phyloP scores from a whole-genome alignment of 768 basidiomycete genomes.

The Lentinula sp. region DNA sequence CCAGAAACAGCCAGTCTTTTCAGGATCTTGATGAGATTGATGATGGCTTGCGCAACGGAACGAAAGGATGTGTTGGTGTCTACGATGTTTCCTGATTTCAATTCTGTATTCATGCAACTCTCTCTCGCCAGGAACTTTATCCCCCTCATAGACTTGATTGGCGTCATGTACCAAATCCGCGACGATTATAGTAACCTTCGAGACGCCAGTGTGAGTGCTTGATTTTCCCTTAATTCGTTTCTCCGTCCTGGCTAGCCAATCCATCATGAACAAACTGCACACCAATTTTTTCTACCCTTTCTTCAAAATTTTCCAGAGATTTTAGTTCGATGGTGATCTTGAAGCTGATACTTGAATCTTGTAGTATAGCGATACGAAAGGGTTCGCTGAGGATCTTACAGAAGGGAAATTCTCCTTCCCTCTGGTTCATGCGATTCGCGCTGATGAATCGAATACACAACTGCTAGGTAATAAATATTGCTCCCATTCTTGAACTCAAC shows the following conservation, averaged over 20 bases:
- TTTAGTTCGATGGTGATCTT: background rate
- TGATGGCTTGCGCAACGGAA: conserved; percentile 84
- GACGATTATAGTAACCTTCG: conserved; percentile 97
- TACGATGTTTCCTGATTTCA: background rate
- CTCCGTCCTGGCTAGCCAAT: background rate
- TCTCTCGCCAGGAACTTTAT: conserved; percentile 65
- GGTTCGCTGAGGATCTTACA: conserved; percentile 89
- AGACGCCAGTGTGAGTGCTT: conserved; percentile 59
- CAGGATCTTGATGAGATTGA: conserved; percentile 86
- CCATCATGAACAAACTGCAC: no score
- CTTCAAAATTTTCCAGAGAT: background rate
- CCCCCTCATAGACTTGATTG: conserved; percentile 88
- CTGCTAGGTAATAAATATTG: conserved; percentile 42
- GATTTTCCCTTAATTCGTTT: background rate
- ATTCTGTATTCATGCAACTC: background rate
- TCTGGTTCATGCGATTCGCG: conserved; percentile 81
- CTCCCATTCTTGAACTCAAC: no score
- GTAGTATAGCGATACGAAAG: conserved; percentile 80
- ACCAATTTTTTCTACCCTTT: no score
- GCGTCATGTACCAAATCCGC: conserved; percentile 92
- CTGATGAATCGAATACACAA: conserved; percentile 69
- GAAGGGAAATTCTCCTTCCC: conserved; percentile 99
- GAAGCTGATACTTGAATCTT: background rate
- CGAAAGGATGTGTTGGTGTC: conserved; percentile 48
- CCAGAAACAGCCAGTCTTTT: conserved; percentile 93